These are phyloP conservation scores for Rugosomyces carneus DNA, from an alignment of 1,284 basidiomycete species.

Conservation along the genomic window DNA sequence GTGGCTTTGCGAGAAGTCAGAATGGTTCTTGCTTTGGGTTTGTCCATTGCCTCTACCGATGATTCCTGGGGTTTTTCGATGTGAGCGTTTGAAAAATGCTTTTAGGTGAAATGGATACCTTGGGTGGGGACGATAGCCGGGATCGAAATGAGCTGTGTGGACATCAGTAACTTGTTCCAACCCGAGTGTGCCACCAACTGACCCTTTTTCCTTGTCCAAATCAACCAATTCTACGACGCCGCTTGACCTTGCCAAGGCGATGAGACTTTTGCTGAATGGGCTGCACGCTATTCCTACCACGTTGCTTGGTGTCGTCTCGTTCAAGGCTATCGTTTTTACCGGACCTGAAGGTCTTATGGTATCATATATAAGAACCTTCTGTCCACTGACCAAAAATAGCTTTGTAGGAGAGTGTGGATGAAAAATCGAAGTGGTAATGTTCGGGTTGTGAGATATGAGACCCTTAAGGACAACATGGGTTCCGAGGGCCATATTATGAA, in stretches of 20 bases:
- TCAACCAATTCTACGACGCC: slow-evolving; percentile 56
- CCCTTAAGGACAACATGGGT: slow-evolving; percentile 50
- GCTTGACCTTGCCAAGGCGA: slow-evolving; percentile 48
- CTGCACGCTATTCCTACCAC: slow-evolving; percentile 52
- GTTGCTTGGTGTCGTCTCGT: slow-evolving; percentile 37
- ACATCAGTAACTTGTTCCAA: slow-evolving; percentile 6
- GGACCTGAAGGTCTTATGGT: slow-evolving; percentile 51
- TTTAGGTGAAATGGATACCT: slow-evolving; percentile 2
- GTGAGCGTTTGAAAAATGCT: slow-evolving; percentile 10
- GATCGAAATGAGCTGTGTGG: slow-evolving; percentile 42
- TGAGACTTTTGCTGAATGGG: slow-evolving; percentile 66
- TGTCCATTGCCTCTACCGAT: slow-evolving; percentile 6
- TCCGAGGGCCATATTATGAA: slow-evolving; percentile 50
- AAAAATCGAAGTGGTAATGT: slow-evolving; percentile 45
- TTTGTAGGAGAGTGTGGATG: slow-evolving; percentile 53
- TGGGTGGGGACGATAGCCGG: slow-evolving; percentile 11
- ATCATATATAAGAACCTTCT: slow-evolving; percentile 56
- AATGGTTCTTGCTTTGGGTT: slow-evolving; percentile 15
- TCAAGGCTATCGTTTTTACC: slow-evolving; percentile 43
- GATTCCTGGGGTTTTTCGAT: slow-evolving; percentile 3
- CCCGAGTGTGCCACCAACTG: slow-evolving; percentile 18
- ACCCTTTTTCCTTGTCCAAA: slow-evolving; percentile 70
- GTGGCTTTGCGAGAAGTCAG: slow-evolving; percentile 12
- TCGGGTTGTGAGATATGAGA: slow-evolving; percentile 29
- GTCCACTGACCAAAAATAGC: slow-evolving; percentile 49